phyloP scores from a whole-genome alignment of 2,329 filamentous ascomycete species.

The Colletotrichum sublineola region DNA sequence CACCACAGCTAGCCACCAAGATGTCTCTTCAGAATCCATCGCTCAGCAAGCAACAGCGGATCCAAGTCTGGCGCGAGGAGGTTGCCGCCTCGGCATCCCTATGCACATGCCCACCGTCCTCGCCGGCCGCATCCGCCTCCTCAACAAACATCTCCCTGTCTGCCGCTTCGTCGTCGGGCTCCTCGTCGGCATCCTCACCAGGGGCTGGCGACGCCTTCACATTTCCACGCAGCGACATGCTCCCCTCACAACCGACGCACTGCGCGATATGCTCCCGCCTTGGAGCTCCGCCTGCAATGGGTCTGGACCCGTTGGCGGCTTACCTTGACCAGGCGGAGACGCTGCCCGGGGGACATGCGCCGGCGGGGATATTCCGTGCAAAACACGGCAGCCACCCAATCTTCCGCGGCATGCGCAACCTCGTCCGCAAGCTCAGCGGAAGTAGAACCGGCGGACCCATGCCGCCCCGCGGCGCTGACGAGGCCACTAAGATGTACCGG shows the following conservation, averaged over 20 bases:
- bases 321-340: constrained; percentile 23
- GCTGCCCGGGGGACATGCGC: constrained; percentile 16
- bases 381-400: constrained; percentile 35
- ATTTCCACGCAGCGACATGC: constrained; percentile 38
- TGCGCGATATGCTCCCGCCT: constrained; percentile 39
- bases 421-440: constrained; percentile 38
- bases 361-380: constrained; percentile 23
- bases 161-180: constrained; percentile 45
- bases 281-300: constrained; percentile 37
- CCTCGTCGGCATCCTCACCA: constrained; percentile 39
- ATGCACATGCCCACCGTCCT: constrained; percentile 51
- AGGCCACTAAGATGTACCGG: constrained; percentile 38
- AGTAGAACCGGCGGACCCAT: constrained; percentile 30
- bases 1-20: not conserved
- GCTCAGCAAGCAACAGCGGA: constrained; percentile 48
- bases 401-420: constrained; percentile 39
- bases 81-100: constrained; percentile 55
- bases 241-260: constrained; percentile 32
- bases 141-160: constrained; percentile 41
- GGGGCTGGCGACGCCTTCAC: constrained; percentile 40
- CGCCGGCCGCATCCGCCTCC: constrained; percentile 48
- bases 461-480: constrained; percentile 33
- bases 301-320: constrained; percentile 26
- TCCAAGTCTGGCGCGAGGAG: constrained; percentile 65
- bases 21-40: constrained; percentile 31